Conservation (phyloP, 106 monocot species). For the Posidonia australis region DNA sequence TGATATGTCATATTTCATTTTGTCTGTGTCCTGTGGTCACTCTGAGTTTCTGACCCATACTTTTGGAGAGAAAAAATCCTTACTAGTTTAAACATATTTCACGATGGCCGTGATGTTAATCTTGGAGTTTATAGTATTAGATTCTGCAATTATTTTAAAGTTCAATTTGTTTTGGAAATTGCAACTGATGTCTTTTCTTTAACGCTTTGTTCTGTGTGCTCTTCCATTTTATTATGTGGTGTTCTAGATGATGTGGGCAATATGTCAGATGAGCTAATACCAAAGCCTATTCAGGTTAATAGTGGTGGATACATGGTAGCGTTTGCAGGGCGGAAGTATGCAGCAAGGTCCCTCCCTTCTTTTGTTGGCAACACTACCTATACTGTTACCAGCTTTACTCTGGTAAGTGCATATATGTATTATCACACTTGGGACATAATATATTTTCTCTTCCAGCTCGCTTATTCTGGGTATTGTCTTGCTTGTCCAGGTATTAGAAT, state of each 20-base stretch:
- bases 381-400: conserved; percentile 70
- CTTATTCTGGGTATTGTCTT: background rate
- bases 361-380: conserved; percentile 62
- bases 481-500: conserved; percentile 62
- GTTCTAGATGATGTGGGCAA: background rate
- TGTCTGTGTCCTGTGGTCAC: too few species aligned
- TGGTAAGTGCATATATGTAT: conserved; percentile 30
- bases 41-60: too few species aligned
- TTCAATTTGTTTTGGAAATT: background rate
- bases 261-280: background rate
- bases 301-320: conserved; percentile 87
- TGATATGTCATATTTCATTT: too few species aligned
- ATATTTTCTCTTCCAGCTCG: background rate
- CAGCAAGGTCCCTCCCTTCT: conserved; percentile 64
- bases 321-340: conserved; percentile 87
- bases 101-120: too few species aligned
- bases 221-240: background rate
- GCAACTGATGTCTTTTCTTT: background rate
- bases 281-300: conserved; percentile 30
- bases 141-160: too few species aligned
- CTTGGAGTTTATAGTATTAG: too few species aligned
- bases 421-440: background rate
- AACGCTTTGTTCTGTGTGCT: background rate
- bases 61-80: too few species aligned
- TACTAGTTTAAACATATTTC: too few species aligned